Evolutionary conservation across 441 rosid genomes (phyloP).

Genomic region (Theobroma grandiflorum): DNA sequence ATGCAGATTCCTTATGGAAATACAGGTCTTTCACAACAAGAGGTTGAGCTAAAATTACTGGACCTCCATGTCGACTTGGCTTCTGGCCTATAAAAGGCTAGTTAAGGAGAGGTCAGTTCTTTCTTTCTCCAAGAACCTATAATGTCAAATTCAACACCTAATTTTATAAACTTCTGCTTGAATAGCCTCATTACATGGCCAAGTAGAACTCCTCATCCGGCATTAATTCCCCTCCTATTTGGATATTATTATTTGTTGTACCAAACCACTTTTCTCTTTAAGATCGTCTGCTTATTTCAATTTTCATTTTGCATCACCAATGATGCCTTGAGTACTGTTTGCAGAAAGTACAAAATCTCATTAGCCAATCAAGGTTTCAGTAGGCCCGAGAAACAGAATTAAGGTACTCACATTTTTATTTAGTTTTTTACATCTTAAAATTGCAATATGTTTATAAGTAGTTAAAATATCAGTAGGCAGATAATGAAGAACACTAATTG

Average conservation of each 20-base stretch:
- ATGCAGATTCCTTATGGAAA: no score
- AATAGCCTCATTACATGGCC: slow-evolving; percentile 96
- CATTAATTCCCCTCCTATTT: slow-evolving; percentile 70
- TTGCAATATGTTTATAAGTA: no score
- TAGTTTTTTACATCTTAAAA: slow-evolving; percentile 30
- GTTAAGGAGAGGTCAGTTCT: no score
- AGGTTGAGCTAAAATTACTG: no score
- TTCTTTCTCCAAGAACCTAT: no score
- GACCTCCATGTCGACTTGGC: no score
- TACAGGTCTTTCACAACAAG: no score
- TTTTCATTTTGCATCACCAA: slow-evolving; percentile 34
- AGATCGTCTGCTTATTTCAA: slow-evolving; percentile 25
- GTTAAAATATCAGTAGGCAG: no score
- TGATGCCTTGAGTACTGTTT: slow-evolving; percentile 39
- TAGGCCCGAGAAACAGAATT: slow-evolving; percentile 52
- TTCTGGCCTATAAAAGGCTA: no score
- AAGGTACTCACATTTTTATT: slow-evolving; percentile 57
- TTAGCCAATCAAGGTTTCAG: slow-evolving; percentile 83
- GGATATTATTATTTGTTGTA: slow-evolving; percentile 16
- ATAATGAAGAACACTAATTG: slow-evolving; percentile 71
- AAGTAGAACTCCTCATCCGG: slow-evolving; percentile 96
- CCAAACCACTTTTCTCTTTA: slow-evolving; percentile 15
- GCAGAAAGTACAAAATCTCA: slow-evolving; percentile 91
- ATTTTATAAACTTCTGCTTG: slow-evolving; percentile 94
- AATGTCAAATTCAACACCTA: no score